These are phyloP conservation scores for Fomitopsis schrenkii DNA, from an alignment of 1,284 basidiomycete genomes.

Conservation along the genomic window DNA sequence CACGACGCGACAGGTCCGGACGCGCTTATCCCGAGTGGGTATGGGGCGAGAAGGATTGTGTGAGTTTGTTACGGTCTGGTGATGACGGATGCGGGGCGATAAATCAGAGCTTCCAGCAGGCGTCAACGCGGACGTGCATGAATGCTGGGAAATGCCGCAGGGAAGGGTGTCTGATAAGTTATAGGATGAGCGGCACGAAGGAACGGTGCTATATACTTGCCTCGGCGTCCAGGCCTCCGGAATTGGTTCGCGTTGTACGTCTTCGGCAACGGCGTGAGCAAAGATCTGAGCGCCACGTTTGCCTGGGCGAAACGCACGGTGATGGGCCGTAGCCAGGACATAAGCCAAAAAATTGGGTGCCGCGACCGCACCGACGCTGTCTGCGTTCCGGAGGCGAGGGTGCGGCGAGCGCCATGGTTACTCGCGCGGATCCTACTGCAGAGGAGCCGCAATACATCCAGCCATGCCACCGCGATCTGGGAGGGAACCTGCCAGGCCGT, in stretches of 20 bases:
- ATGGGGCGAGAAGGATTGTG: neutral
- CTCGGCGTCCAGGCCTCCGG: neutral
- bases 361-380: neutral
- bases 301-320: neutral
- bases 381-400: neutral
- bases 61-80: neutral
- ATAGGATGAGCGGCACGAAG: neutral
- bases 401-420: neutral
- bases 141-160: neutral
- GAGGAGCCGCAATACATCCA: neutral
- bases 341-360: no score
- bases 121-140: neutral
- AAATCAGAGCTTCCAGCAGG: slow-evolving; percentile 1
- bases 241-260: neutral
- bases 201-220: slow-evolving; percentile 1
- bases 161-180: slow-evolving; percentile 1
- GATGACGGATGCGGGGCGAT: neutral
- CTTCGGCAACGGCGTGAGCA: neutral
- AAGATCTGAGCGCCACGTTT: neutral
- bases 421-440: neutral
- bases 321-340: neutral
- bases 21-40: neutral
- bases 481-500: neutral
- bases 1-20: neutral
- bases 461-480: neutral